Percentiles rank a stretch among this genome's conserved stretches.
Conservation (phyloP, 768 basidiomycete genomes). For the Leccinum uliginosum region DNA sequence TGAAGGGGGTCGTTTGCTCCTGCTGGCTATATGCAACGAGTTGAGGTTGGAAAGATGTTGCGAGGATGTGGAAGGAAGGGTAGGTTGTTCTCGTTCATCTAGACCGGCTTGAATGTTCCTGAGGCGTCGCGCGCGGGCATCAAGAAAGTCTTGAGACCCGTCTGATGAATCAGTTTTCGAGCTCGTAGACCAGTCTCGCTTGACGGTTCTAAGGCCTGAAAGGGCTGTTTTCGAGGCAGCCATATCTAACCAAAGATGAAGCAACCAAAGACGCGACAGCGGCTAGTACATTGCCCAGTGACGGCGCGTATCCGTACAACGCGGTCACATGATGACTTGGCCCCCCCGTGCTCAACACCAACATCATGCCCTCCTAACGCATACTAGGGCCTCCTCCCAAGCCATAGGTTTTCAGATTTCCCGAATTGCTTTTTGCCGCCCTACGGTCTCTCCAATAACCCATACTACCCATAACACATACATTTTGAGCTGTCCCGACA, state of each 20-base stretch:
- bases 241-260: constrained; percentile 9
- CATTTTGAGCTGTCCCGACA: no score
- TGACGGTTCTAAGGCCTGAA: constrained; percentile 59
- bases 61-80: constrained; percentile 8
- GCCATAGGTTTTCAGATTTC: no score
- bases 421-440: no score
- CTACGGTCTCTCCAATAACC: no score
- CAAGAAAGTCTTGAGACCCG: constrained; percentile 16
- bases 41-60: constrained; percentile 13
- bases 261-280: background rate
- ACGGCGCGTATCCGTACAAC: background rate
- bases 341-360: background rate
- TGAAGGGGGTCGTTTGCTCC: constrained; percentile 33
- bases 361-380: no score
- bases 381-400: no score
- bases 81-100: constrained; percentile 34
- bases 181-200: constrained; percentile 58
- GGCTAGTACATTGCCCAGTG: background rate
- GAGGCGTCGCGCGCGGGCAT: constrained; percentile 39
- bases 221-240: constrained; percentile 33
- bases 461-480: no score
- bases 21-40: constrained; percentile 17
- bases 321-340: constrained; percentile 23
- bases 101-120: constrained; percentile 59
- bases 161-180: constrained; percentile 31